phyloP scores from a whole-genome alignment of 2,329 filamentous ascomycete species.

The Colletotrichum somersetense region DNA sequence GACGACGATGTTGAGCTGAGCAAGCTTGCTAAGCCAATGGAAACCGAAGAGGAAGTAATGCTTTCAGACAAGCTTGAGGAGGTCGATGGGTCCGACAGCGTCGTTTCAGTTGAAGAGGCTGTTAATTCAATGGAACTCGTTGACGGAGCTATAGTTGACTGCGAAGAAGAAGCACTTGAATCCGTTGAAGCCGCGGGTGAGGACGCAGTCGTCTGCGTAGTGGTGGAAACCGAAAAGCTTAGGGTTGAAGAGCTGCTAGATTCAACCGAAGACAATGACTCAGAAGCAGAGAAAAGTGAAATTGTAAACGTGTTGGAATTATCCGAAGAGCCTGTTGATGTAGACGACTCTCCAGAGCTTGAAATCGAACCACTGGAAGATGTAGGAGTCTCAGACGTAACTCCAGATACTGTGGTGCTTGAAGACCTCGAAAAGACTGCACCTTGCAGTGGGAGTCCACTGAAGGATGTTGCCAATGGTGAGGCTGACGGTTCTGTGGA shows the following conservation, averaged over 20 bases:
- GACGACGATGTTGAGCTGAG: too few relatives aligned
- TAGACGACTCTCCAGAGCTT: neutral
- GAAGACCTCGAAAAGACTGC: too few relatives aligned
- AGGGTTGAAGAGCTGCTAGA: neutral
- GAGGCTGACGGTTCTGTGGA: neutral
- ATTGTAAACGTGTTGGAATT: neutral
- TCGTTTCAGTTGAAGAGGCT: neutral
- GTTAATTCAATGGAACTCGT: neutral
- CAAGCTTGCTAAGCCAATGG: too few relatives aligned
- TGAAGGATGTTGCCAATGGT: neutral
- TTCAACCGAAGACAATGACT: too few relatives aligned
- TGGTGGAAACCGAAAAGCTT: too few relatives aligned
- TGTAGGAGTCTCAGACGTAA: too few relatives aligned
- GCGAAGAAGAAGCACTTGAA: neutral
- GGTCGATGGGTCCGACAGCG: neutral
- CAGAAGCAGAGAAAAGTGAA: neutral
- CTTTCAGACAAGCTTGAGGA: neutral
- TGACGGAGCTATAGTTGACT: neutral
- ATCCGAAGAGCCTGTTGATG: neutral
- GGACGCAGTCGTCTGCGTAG: neutral
- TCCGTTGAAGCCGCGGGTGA: neutral
- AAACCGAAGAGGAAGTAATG: neutral
- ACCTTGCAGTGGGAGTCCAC: neutral
- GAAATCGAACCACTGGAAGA: too few relatives aligned
- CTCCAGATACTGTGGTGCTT: too few relatives aligned